Evolutionary conservation across 352 stramenopile genomes (phyloP), one percentile per base, ranked within the genome.

Genomic region (Phytophthora citricola): DNA sequence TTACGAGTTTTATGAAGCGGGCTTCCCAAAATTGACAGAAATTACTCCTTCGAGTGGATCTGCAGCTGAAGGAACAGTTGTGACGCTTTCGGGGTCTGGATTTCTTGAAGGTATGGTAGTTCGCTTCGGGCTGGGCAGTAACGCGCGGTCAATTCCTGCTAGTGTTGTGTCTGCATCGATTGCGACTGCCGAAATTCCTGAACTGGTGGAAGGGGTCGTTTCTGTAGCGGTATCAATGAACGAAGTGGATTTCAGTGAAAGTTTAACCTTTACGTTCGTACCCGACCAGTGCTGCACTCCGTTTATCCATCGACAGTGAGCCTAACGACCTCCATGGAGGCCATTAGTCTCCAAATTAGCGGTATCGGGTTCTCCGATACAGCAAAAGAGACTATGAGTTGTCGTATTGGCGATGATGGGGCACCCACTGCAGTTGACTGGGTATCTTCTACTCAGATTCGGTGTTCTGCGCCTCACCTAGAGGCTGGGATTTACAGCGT

Each of bases 401-500:
- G 76, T 56, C 71, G 58, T 39, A 52, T 85, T 48, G 76, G 76
- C 2, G 50, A 78, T 27, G 43, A 58, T 9, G 50, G 24, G 10
- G 5, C 41, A 4, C 6, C 41, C 6, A 41, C 45, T 10, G 2
- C n/a, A 3, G 76, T 51, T 17, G 20, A 69, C 2, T 79, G 69
- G 66, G 29, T 85, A 10, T 82, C 79, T 11, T 41, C 36, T 8
- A 67, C 57, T n/a, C 58, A 80, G 3, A 59, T 87, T 22, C 14
- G 66, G 11, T 87, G 79, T 27, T 44, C 54, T n/a, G 58, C 60
- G 12, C 54, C 74, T 0, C 32, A 69, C 9, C 47, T 89, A 12
- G 58, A 73, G 29, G 56, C 60, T 52, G 83, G 83, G 0, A 55
- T 70, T 11, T 82, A 92, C 48, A 53, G 1, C 0, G 59, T 90